Evolutionary conservation across 1,284 basidiomycete genomes (phyloP).

Genomic region (Cutaneotrichosporon sp.): DNA sequence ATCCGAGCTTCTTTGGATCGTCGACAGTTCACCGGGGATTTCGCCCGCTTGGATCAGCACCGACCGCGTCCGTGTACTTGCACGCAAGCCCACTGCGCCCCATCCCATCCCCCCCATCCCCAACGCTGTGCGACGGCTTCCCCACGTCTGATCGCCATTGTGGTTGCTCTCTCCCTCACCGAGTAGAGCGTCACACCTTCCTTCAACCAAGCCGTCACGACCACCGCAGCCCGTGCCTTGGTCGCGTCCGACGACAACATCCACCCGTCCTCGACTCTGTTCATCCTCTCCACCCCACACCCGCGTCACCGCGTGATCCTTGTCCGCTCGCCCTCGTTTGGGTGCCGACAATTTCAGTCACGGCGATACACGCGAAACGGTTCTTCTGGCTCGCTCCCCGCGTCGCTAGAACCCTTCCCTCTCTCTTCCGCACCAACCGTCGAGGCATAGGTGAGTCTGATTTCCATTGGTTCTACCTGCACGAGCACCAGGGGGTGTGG

Average conservation of each 20-base stretch:
- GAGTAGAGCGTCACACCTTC: no score
- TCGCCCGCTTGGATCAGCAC: neutral
- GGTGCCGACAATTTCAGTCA: neutral
- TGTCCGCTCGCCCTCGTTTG: neutral
- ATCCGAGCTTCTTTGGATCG: neutral
- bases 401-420: neutral
- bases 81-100: neutral
- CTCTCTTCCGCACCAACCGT: neutral
- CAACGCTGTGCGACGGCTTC: neutral
- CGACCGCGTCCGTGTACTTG: neutral
- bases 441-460: constrained; percentile 5
- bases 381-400: neutral
- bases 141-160: neutral
- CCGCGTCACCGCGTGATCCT: neutral
- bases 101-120: neutral
- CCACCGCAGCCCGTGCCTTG: constrained; percentile 4
- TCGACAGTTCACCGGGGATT: neutral
- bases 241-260: constrained; percentile 7
- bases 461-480: constrained; percentile 1
- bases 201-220: neutral
- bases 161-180: neutral
- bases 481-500: neutral
- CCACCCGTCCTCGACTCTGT: neutral
- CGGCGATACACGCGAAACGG: neutral
- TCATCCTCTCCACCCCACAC: neutral